Conservation (phyloP, 129 eudicot genomes). For the Calendula officinalis region DNA sequence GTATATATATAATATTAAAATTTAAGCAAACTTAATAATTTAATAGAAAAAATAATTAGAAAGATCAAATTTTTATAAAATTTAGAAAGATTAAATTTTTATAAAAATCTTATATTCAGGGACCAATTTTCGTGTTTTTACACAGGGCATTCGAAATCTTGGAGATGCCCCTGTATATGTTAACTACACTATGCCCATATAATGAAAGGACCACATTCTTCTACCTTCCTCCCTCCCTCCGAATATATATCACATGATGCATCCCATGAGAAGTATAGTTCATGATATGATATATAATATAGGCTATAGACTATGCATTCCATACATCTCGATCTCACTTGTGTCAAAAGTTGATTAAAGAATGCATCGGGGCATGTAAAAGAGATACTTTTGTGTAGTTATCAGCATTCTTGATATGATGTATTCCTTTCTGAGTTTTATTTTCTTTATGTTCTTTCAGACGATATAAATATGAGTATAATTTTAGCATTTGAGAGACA, state of each 20-base stretch:
- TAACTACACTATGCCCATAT: conserved; percentile 21
- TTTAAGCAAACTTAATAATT: too few relatives aligned
- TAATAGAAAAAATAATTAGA: too few relatives aligned
- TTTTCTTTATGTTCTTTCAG: not conserved
- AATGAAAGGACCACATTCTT: conserved; percentile 26
- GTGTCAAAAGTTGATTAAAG: conserved; percentile 16
- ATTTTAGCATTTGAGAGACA: not conserved
- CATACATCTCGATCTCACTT: not conserved
- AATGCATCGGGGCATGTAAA: conserved; percentile 5
- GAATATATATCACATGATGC: conserved; percentile 19
- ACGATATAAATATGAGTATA: conserved; percentile 7
- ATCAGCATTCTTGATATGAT: not conserved
- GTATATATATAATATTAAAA: too few relatives aligned
- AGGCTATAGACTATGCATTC: not conserved
- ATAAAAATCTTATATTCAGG: too few relatives aligned
- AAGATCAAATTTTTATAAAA: too few relatives aligned
- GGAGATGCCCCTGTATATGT: too few relatives aligned
- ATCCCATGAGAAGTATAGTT: conserved; percentile 6
- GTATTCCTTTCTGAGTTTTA: not conserved
- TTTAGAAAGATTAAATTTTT: too few relatives aligned
- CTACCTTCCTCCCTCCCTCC: conserved; percentile 2
- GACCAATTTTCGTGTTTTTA: too few relatives aligned
- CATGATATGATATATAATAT: not conserved
- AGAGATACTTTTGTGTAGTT: not conserved
- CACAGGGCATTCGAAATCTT: too few relatives aligned